Evolutionary conservation across 257 asterid genomes (phyloP).

Genomic region (Fraxinus excelsior): DNA sequence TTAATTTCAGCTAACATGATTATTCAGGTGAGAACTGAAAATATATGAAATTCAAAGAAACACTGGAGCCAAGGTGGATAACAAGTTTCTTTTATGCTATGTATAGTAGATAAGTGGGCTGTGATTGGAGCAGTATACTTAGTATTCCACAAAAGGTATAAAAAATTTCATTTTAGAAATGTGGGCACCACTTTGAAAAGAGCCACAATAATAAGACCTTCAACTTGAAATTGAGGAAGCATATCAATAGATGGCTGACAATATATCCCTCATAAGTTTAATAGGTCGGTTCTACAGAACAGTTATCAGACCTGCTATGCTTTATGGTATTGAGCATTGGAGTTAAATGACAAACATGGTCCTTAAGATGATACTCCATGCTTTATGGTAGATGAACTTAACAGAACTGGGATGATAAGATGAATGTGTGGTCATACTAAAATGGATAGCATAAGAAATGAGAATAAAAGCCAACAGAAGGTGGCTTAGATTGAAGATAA

Average conservation of each 20-base stretch:
- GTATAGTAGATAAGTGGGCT: not conserved
- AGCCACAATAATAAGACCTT: not conserved
- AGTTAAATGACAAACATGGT: not conserved
- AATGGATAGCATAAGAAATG: not conserved
- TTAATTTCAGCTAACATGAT: slow-evolving; percentile 6
- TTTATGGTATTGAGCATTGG: not conserved
- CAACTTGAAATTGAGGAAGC: not conserved
- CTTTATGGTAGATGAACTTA: not conserved
- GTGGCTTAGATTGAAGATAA: not conserved
- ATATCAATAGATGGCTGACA: not conserved
- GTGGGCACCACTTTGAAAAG: not conserved
- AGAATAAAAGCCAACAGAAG: not conserved
- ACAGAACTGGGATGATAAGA: not conserved
- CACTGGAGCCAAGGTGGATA: slow-evolving; percentile 9
- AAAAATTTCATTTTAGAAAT: not conserved
- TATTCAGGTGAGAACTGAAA: slow-evolving; percentile 13
- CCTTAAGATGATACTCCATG: not conserved
- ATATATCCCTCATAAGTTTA: not conserved
- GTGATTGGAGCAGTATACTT: not conserved
- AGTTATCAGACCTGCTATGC: not conserved
- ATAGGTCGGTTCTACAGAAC: not conserved
- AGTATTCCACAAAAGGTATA: not conserved
- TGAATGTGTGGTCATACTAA: not conserved
- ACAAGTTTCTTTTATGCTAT: slow-evolving; percentile 8
- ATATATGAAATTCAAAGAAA: slow-evolving; percentile 14